Evolutionary conservation across 768 basidiomycete genomes (phyloP), one percentile per base, ranked within the genome.

Genomic region (Trametes gibbosa): DNA sequence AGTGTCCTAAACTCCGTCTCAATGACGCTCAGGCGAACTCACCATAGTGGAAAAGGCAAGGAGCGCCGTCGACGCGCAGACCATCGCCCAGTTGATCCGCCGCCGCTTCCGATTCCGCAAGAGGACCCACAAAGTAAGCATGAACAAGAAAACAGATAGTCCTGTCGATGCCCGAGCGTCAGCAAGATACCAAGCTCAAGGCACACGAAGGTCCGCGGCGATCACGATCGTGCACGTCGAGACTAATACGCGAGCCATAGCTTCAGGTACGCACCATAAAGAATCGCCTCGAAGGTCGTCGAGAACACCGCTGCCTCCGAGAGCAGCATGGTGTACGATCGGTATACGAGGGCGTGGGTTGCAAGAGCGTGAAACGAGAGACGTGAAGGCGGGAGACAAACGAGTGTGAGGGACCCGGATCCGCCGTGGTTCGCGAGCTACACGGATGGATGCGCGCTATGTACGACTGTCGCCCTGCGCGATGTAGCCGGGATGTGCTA

Each of bases 71-170:
- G 58, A 62, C n/a, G 63, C 59, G 27, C 35, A 29, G 21, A 67
- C 58, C 58, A 67, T 56, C 0, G 45, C 56, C 42, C 58, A 58
- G 32, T 65, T 67, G 14, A 61, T 56, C 14, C 46, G 45, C 16
- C 66, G 61, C 48, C 41, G 47, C 40, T 56, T 58, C 23, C 61
- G 53, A 35, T 63, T 63, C 47, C 63, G 66, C 10, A 64, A 50
- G 45, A 68, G 58, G 24, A 68, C 63, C 61, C 63, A 65, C 16
- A 62, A 37, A 12, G 66, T 62, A 23, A 68, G 58, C 24, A 64
- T 62, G 58, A 64, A 68, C 64, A 68, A 60, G 29, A 68, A 59
- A 2, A 65, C 61, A 16, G 64, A 53, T 43, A 68, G 29, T 56
- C 66, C 65, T 51, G 10, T 7, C 4, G 5, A 24, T 21, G n/a